Evolutionary conservation across 371 early-diverging fungal species (phyloP).

Genomic region (Chytridium lagenaria): DNA sequence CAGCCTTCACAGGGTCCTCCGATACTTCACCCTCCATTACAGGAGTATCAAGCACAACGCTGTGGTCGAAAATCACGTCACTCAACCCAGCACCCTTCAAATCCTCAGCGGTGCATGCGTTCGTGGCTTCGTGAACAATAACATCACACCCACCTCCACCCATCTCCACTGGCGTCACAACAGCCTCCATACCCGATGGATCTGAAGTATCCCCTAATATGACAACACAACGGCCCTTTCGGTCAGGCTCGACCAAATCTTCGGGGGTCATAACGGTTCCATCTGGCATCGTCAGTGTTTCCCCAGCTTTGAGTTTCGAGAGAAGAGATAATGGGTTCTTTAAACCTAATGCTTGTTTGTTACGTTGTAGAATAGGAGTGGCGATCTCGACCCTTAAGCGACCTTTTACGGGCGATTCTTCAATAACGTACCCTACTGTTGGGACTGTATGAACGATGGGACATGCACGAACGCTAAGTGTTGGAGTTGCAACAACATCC

Average conservation of each 20-base stretch:
- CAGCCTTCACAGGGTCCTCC: background rate
- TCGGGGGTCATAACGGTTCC: constrained; percentile 52
- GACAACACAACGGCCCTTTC: constrained; percentile 58
- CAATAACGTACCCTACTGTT: constrained; percentile 59
- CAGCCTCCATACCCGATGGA: constrained; percentile 29
- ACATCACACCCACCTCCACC: constrained; percentile 41
- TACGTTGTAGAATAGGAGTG: constrained; percentile 52
- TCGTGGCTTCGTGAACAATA: constrained; percentile 69
- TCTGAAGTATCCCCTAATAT: constrained; percentile 67
- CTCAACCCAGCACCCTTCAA: constrained; percentile 17
- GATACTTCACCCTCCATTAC: too few species aligned
- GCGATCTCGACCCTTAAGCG: constrained; percentile 50
- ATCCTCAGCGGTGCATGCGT: constrained; percentile 53
- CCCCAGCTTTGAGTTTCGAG: constrained; percentile 53
- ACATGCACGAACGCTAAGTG: constrained; percentile 48
- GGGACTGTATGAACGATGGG: constrained; percentile 63
- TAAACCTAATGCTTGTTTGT: constrained; percentile 52
- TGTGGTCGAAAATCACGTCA: constrained; percentile 28
- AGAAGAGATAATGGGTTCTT: constrained; percentile 59
- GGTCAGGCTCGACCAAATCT: constrained; percentile 34
- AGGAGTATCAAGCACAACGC: background rate
- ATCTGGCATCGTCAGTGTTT: constrained; percentile 56
- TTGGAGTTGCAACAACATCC: constrained; percentile 3
- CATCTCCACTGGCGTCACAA: constrained; percentile 24
- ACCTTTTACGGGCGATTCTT: constrained; percentile 53